Evolutionary conservation across 495 filamentous ascomycete species (phyloP), one percentile per base, ranked within the genome.

Genomic region (Neurospora sp.): DNA sequence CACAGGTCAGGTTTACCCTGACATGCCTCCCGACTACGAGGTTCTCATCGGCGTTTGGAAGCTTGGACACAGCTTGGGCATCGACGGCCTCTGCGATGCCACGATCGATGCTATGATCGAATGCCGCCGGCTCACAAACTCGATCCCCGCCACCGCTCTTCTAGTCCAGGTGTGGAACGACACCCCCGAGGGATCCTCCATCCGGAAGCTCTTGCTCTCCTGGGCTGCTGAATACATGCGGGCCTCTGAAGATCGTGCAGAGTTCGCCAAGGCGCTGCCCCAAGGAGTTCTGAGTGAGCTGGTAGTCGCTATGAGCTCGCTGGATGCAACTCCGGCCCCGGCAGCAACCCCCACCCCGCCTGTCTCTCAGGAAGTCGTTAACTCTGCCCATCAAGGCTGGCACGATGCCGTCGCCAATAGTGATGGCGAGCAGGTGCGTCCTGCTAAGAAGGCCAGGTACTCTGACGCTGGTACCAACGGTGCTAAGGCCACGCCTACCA

Each of bases 161-260:
- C 80, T 88, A 10, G 83, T 87, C 0, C 82, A 86, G 71, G 86
- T 85, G 35, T 88, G 86, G 86, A 81, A 83, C 38, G 85, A 87
- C 69, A 86, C 85, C 5, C 85, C 86, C 0, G 85, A 86, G 71
- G 86, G 85, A 39, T 87, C 85, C 9, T 81, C 83, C 16, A 85
- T 88, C 42, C 81, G 86, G n/a, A 81, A 79, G 59, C 83, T 88
- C 31, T 81, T 88, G 17, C 79, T 87, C 16, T 78, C 77, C n/a
- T 88, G 86, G 86, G 86, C 86, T 17, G 86, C 86, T 4, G 86
- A 88, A 72, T 87, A 88, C 70, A 87, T 87, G 79, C 75, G 83
- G 73, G 85, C 85, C 3, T 84, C 84, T 9, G 82, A 84, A 9
- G 79, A 82, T 5, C 81, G 85, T 4, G 80, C 83, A 22, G 82